Base-by-base conservation (phyloP, 352 stramenopile genomes). In the Globisporangium lucens region DNA sequence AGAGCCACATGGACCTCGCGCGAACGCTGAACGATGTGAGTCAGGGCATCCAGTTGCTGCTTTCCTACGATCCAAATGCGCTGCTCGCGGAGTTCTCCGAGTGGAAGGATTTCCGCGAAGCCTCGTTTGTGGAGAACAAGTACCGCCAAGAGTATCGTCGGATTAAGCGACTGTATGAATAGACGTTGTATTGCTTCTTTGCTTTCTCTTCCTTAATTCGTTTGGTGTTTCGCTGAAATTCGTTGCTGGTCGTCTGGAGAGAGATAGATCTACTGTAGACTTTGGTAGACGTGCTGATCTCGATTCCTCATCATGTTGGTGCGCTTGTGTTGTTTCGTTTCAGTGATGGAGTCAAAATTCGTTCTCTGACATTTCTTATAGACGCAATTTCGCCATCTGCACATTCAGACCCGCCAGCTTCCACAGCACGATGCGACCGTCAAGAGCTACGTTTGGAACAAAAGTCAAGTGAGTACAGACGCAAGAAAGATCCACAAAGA, bases 121-220 rank as follows among this genome's bases (percentile, higher is more conserved):
- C 92, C 15, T 97, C 91, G 9, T 74, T 90, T 30, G 83, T 97
- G 60, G 95, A 98, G 72, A 89, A 91, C 71, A 69, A 90, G 62
- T 96, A 89, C 73, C 82, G 91, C 27, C 87, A 93, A 63, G 90
- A 98, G 66, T 97, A 97, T 70, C 80, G 85, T 68, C 85, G 92
- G 15, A 94, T 98, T 72, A 97, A 97, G 69, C 71, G 66, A 47
- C 74, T 98, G 68, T 98, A 98, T 75, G 89, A 94, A 82, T 94
- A 89, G 72, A 75, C 49, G 66, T 24, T 46, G 15, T 62, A 57
- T 66, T 60, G 43, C 43, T 20, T 53, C 55, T 27, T 60, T 60
- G 55, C 20, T 36, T 46, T 58, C 27, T 24, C 5, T 20, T 43
- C 12, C 36, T 24, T 22, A 22, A n/a, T 30, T 60, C 22, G 24